These are phyloP conservation scores for Steccherinum ochraceum DNA, from an alignment of 768 basidiomycete species.

Conservation along the genomic window DNA sequence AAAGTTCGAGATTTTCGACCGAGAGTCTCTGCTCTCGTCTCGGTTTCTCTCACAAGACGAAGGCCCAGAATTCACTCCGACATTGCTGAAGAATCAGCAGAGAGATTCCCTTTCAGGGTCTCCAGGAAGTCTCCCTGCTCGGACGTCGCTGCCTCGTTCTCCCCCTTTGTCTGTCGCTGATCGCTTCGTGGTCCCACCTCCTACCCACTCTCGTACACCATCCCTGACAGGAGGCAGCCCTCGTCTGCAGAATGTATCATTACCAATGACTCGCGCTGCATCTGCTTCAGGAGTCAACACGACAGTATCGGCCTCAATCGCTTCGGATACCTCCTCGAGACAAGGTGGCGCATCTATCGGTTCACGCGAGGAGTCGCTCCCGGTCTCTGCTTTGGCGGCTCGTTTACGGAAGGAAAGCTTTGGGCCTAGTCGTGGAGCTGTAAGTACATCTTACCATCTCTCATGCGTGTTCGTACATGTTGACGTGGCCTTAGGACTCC, in stretches of 20 bases:
- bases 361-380: conserved; percentile 28
- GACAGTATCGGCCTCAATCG: conserved; percentile 29
- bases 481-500: conserved; percentile 18
- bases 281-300: conserved; percentile 20
- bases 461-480: conserved; percentile 1
- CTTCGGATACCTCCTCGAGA: conserved; percentile 36
- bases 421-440: conserved; percentile 28
- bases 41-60: conserved; percentile 66
- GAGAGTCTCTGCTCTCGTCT: conserved; percentile 70
- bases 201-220: conserved; percentile 27
- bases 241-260: conserved; percentile 26
- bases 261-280: conserved; percentile 29
- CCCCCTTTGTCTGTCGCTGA: conserved; percentile 40
- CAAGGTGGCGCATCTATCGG: conserved; percentile 31
- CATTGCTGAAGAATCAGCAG: conserved; percentile 58
- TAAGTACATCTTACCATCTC: conserved; percentile 10
- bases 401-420: conserved; percentile 48
- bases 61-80: conserved; percentile 64
- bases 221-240: conserved; percentile 28
- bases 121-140: conserved; percentile 32
- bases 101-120: conserved; percentile 46
- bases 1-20: conserved; percentile 67
- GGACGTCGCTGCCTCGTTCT: conserved; percentile 41
- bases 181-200: conserved; percentile 34
- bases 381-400: conserved; percentile 28